Percentiles rank a stretch among this genome's conserved stretches.
Conservation (phyloP, 371 early-diverging fungal genomes). For the Haplosporangium sp. region DNA sequence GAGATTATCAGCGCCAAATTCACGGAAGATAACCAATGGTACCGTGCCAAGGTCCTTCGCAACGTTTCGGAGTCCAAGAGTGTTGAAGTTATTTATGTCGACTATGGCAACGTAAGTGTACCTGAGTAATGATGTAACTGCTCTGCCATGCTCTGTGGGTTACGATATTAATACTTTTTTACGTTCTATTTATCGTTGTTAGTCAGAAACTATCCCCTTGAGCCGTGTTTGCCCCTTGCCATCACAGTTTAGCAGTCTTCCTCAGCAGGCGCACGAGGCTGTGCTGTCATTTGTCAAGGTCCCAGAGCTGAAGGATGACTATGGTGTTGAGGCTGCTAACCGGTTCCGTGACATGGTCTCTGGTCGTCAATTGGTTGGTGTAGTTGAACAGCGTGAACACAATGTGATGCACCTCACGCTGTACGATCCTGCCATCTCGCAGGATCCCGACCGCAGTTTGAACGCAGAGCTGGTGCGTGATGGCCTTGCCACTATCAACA, state of each 20-base stretch:
- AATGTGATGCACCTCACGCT: slow-evolving; percentile 76
- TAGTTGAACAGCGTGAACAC: slow-evolving; percentile 73
- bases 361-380: slow-evolving; percentile 80
- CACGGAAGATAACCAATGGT: slow-evolving; percentile 90
- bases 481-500: slow-evolving; percentile 78
- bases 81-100: slow-evolving; percentile 85
- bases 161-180: neutral
- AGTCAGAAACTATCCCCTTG: slow-evolving; percentile 71
- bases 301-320: slow-evolving; percentile 77
- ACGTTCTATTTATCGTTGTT: neutral
- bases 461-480: slow-evolving; percentile 84
- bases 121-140: neutral
- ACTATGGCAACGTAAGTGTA: slow-evolving; percentile 88
- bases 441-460: slow-evolving; percentile 73
- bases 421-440: slow-evolving; percentile 71
- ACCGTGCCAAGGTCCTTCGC: slow-evolving; percentile 86
- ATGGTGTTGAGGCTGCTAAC: slow-evolving; percentile 80
- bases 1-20: slow-evolving; percentile 87
- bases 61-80: slow-evolving; percentile 69
- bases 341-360: slow-evolving; percentile 74
- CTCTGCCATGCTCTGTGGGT: neutral
- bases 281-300: slow-evolving; percentile 83
- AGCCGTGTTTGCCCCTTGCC: slow-evolving; percentile 75
- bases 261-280: slow-evolving; percentile 88
- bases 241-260: slow-evolving; percentile 69